Base-by-base conservation (phyloP, 495 filamentous ascomycete species). In the Podospora appendiculata region DNA sequence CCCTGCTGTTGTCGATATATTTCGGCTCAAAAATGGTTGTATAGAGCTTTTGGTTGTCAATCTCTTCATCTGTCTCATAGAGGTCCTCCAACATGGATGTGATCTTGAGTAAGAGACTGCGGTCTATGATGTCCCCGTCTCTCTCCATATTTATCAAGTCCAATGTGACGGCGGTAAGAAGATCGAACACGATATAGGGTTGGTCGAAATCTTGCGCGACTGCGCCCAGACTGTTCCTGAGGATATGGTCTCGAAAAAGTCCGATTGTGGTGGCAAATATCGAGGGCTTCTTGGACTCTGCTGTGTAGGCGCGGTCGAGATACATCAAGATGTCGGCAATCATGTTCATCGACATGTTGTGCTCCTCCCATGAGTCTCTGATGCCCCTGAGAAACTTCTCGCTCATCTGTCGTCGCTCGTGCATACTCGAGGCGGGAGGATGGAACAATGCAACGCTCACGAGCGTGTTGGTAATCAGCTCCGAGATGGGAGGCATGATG, bases 301-400 rank as follows among this genome's bases (percentile, higher is more conserved):
- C 65, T 51, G 82, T 85, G 65, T 86, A 86, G 12, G 89, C 80
- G 25, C 92, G 87, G 56, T 99, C 93, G 79, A 99, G 91, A 58
- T 99, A 99, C 91, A 99, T 96, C 36, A 97, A 69, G 34, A 99
- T 89, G 64, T 99, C 94, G 10, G 92, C 93, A 41, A 89, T 84
- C 94, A 99, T 97, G 57, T 89, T 88, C 91, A 96, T 95, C 50
- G 86, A 89, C 13, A 88, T 74, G 61, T 89, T 88, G 62, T 99
- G 92, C 50, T 93, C 86, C 55, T 88, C 82, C 88, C 89, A 99
- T 4, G 83, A 81, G 40, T 76, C 71, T 62, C 86, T 88, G 14
- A 97, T 61, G 1, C 80, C 86, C 40, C 77, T 79, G 56, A 99
- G 64, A 57, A 97, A 93, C 61, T 77, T 86, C 67, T 95, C 90